Evolutionary conservation across 2,329 filamentous ascomycete species (phyloP).

Genomic region (Diplocarpon rosae): DNA sequence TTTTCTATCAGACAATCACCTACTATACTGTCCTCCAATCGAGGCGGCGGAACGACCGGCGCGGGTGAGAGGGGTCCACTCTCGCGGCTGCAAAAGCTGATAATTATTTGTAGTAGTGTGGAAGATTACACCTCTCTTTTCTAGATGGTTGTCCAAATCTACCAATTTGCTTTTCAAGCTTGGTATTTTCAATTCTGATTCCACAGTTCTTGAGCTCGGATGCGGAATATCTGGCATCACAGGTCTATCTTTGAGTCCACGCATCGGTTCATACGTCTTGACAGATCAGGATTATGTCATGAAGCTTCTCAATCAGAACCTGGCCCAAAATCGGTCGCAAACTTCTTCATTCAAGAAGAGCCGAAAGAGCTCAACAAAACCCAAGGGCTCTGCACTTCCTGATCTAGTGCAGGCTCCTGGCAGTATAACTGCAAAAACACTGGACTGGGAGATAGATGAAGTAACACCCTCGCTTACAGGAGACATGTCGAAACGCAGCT

Average conservation of each 20-base stretch:
- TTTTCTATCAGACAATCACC: conserved; percentile 76
- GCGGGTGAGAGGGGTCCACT: conserved; percentile 38
- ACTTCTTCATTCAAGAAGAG: conserved; percentile 9
- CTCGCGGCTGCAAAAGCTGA: conserved; percentile 1
- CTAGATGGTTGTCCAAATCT: conserved; percentile 61
- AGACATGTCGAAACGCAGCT: conserved; percentile 31
- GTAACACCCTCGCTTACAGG: conserved; percentile 33
- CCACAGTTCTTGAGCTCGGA: conserved; percentile 69
- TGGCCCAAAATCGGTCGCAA: conserved; percentile 45
- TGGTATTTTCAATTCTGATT: conserved; percentile 40
- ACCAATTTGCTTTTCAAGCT: conserved; percentile 51
- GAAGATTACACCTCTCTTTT: conserved; percentile 79
- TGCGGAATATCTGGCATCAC: conserved; percentile 78
- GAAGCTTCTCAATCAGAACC: conserved; percentile 64
- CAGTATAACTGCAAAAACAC: conserved; percentile 44
- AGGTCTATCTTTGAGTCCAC: conserved; percentile 54
- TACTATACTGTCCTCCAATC: conserved; percentile 64
- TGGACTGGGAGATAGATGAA: conserved; percentile 75
- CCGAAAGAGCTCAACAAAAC: conserved; percentile 18
- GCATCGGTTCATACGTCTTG: conserved; percentile 54
- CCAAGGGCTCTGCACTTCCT: conserved; percentile 8
- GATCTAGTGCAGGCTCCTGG: not conserved
- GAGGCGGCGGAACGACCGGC: conserved; percentile 62
- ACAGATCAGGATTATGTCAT: conserved; percentile 85
- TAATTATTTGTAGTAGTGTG: conserved; percentile 55